Base-by-base conservation (phyloP, 106 monocot genomes). In the Dioscorea dumetorum region DNA sequence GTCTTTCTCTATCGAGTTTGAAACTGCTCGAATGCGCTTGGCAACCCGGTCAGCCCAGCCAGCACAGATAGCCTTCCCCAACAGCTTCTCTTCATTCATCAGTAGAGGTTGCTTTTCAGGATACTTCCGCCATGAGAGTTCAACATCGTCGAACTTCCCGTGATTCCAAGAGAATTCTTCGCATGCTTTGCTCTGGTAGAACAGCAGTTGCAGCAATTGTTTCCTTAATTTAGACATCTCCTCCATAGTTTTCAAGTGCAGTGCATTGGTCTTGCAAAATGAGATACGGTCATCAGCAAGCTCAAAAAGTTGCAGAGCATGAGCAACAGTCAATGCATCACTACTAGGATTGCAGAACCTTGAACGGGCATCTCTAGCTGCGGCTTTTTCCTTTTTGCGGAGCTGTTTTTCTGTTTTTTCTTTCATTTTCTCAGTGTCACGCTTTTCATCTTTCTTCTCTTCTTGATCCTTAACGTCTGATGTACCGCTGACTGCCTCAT, bases 201-300 rank as follows among this genome's bases (percentile, higher is more conserved):
- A 92, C 73, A 87, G 56, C 61, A 92, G 64, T 51, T 77, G 82
- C 19, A 99, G 84, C 15, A 99, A 70, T 54, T 99, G 97, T 65
- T 89, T 90, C 64, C 97, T 84, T 64, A 99, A 67, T 80, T 92
- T 99, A 12, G 92, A 92, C 92, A 99, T 90, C 48, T 99, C 97
- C 69, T 93, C 89, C 97, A 99, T 90, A 50, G 87, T 90, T 71
- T 87, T 99, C 23, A 87, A 70, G 72, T 90, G 89, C 49, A 99
- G 78, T n/a, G 53, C 77, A 56, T 85, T 80, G 7, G 57, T 74
- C 59, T 50, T 78, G 64, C 97, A 99, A 73, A 99, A 99, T 22
- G 80, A 72, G 8, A 75, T 70, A 8, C 71, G 63, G 63, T 81
- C 83, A 56, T 78, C 81, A 59, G 84, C 72, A 50, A 81, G 78